Percentiles rank a stretch among this genome's conserved stretches.
phyloP scores from a whole-genome alignment of 176 grass and related monocot species.

The Bonia amplexicaulis region DNA sequence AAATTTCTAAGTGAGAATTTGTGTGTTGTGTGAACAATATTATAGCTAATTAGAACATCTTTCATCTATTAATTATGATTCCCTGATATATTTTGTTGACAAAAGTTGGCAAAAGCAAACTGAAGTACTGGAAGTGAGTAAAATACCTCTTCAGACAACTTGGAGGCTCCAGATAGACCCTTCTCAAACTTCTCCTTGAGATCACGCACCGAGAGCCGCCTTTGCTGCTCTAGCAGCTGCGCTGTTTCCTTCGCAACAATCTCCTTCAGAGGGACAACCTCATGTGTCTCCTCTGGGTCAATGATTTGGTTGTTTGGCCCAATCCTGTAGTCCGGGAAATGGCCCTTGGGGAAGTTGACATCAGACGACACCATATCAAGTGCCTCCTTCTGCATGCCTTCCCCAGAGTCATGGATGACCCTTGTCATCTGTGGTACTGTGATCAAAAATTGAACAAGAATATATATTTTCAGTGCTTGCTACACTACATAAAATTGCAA shows the following conservation, averaged over 20 bases:
- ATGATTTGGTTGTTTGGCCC: slow-evolving; percentile 78
- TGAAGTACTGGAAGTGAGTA: not conserved
- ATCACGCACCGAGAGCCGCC: slow-evolving; percentile 83
- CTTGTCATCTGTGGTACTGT: slow-evolving; percentile 61
- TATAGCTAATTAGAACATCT: not conserved
- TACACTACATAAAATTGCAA: not conserved
- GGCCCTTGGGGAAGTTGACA: slow-evolving; percentile 75
- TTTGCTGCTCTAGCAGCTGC: slow-evolving; percentile 73
- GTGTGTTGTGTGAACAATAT: not conserved
- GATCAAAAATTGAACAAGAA: not conserved
- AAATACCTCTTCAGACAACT: slow-evolving; percentile 79
- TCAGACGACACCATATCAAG: slow-evolving; percentile 67
- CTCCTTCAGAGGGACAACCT: slow-evolving; percentile 67
- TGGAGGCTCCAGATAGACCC: slow-evolving; percentile 64
- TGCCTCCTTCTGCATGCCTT: slow-evolving; percentile 64
- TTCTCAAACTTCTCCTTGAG: slow-evolving; percentile 94
- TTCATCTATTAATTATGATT: not conserved
- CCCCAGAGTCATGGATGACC: slow-evolving; percentile 64
- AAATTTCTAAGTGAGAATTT: not conserved
- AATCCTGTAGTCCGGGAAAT: slow-evolving; percentile 81
- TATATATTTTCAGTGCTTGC: not conserved
- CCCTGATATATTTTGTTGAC: not conserved
- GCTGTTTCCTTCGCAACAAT: slow-evolving; percentile 90
- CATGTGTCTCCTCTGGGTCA: slow-evolving; percentile 65
- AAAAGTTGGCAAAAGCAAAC: not conserved